Evolutionary conservation across 1,139 yeast species (phyloP), one percentile per base, ranked within the genome.

Genomic region (Zygosaccharomyces sapae): DNA sequence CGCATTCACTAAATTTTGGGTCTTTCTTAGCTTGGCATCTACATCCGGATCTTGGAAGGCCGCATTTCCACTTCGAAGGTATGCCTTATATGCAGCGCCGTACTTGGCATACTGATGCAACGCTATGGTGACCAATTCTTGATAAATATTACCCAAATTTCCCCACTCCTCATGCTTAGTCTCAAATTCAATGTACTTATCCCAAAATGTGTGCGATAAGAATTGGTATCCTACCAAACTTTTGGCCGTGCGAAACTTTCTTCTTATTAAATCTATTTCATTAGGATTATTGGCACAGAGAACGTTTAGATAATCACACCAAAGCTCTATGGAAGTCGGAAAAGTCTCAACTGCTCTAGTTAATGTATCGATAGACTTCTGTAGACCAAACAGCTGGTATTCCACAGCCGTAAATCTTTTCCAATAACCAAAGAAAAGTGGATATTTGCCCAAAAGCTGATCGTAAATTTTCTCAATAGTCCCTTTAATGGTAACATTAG

Each of bases 61-160:
- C 4, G 45, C 37, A 33, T 66, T 61, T 43, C 72, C 69, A 39
- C 45, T 38, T 12, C 66, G 53, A 36, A 62, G 67, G 9, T 79
- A 62, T 22, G 74, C 75, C 27, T 68, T 61, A 52, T 79, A 81
- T 30, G 72, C 71, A 43, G 75, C 75, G 55, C 75, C 80, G 59
- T 81, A 84, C 53, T 73, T 77, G 0, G 90, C 79, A 61, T 85
- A 84, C 56, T 83, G 86, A 63, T 85, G 84, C 31, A 83, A 65
- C 0, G 94, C 92, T 2, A 82, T 68, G 16, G 59, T 61, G 5
- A 79, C 67, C 7, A 81, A 67, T 43, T 69, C 67, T 35, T 72
- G 56, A 51, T 80, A 73, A 1, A 79, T 57, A 4, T 57, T 52
- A 4, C 74, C 56, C 5, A 75, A 61, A 16, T 64, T 62, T 8